These are phyloP conservation scores for Suaeda aralocaspica DNA, from an alignment of 148 eudicot genomes.

Conservation along the genomic window DNA sequence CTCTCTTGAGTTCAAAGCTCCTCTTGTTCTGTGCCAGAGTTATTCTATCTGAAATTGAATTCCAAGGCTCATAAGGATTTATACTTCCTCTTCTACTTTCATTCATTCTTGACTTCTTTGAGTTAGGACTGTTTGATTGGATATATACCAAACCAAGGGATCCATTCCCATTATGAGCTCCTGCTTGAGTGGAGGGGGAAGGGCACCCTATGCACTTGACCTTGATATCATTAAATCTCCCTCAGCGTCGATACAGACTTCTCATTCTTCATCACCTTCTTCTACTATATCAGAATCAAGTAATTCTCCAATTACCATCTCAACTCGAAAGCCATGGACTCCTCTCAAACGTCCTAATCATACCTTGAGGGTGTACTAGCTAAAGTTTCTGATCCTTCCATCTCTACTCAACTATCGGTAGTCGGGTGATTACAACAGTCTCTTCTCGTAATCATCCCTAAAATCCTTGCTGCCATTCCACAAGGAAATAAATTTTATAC, in stretches of 20 bases:
- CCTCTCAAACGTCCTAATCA: conserved; percentile 93
- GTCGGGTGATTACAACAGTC: conserved; percentile 65
- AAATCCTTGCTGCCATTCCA: conserved; percentile 62
- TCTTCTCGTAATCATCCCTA: conserved; percentile 66
- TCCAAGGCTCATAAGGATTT: conserved; percentile 15
- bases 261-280: conserved; percentile 83
- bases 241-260: conserved; percentile 46
- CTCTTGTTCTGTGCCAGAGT: conserved; percentile 4
- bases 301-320: conserved; percentile 60
- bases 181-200: too few relatives aligned
- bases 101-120: not conserved
- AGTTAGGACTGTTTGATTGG: conserved; percentile 17
- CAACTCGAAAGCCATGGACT: conserved; percentile 85
- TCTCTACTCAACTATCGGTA: conserved; percentile 62
- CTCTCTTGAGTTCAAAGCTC: conserved; percentile 6
- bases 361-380: too few relatives aligned
- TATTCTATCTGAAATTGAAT: too few relatives aligned
- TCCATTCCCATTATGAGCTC: conserved; percentile 47
- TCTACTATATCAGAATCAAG: conserved; percentile 87
- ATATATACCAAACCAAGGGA: not conserved
- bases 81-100: not conserved
- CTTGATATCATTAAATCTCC: too few relatives aligned
- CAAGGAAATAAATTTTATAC: conserved; percentile 37
- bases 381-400: conserved; percentile 73
- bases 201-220: too few relatives aligned